A percentile compares a stretch with the other conserved stretches of the same genome.
These are phyloP conservation scores for Monotropa hypopitys DNA, from an alignment of 179 eudicot genomes.

Conservation along the genomic window DNA sequence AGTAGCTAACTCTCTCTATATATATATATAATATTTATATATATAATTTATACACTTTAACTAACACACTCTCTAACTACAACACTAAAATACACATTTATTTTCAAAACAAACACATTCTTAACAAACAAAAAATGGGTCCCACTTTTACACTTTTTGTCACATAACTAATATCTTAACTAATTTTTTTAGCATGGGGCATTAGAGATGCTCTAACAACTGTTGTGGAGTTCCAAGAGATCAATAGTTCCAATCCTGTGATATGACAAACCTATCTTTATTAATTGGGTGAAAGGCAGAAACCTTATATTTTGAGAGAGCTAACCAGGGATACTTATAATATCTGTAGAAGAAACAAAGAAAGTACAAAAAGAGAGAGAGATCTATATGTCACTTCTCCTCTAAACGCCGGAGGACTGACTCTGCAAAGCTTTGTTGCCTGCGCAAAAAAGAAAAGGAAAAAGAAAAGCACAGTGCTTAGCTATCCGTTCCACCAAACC, in stretches of 20 bases:
- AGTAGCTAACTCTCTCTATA: too few species aligned
- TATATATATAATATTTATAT: too few species aligned
- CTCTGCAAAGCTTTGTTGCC: slow-evolving; percentile 1
- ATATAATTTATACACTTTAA: too few species aligned
- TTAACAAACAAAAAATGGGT: too few species aligned
- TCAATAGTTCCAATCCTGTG: background rate
- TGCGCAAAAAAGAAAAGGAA: background rate
- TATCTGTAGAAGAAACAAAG: background rate
- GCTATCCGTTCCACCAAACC: background rate
- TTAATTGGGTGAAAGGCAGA: background rate
- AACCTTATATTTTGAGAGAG: background rate
- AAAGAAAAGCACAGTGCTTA: background rate
- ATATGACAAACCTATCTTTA: background rate
- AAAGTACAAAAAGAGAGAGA: background rate
- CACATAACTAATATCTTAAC: too few species aligned
- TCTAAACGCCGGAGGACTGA: background rate
- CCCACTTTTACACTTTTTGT: too few species aligned
- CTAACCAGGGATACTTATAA: background rate
- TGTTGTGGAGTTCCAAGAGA: background rate
- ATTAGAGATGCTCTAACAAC: too few species aligned
- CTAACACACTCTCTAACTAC: too few species aligned
- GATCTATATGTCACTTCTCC: background rate
- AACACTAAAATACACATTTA: too few species aligned
- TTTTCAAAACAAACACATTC: too few species aligned
- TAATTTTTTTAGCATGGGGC: too few species aligned